Evolutionary conservation across 441 rosid genomes (phyloP).

Genomic region (Pelargonium citronellum): DNA sequence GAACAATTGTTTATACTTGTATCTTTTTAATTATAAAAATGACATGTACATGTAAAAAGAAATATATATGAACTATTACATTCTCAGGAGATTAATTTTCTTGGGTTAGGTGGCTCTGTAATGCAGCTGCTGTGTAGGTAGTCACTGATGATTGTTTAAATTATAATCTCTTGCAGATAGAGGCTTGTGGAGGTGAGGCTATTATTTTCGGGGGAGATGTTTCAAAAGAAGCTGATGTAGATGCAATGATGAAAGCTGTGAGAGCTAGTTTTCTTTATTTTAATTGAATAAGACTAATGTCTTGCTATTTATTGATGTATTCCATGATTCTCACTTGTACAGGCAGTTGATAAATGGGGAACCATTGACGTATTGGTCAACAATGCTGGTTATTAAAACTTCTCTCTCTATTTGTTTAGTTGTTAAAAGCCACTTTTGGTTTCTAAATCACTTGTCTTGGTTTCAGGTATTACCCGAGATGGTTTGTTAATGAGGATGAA

Average conservation of each 20-base stretch:
- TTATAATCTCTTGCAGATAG: conserved; percentile 50
- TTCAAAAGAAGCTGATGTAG: conserved; percentile 79
- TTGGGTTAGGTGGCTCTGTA: background rate
- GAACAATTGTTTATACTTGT: conserved; percentile 1
- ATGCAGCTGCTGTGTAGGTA: conserved; percentile 6
- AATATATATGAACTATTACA: background rate
- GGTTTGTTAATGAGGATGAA: conserved; percentile 89
- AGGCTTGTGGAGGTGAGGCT: conserved; percentile 81
- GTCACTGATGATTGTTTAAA: background rate
- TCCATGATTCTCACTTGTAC: conserved; percentile 27
- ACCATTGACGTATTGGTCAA: conserved; percentile 80
- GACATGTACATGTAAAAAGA: background rate
- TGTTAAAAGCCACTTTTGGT: conserved; percentile 14
- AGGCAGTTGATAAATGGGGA: conserved; percentile 95
- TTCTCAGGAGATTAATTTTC: background rate
- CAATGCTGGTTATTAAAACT: conserved; percentile 61
- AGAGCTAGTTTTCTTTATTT: conserved; percentile 27
- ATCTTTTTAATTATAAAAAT: background rate
- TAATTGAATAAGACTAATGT: conserved; percentile 9
- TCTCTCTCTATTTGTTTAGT: background rate
- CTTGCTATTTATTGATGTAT: background rate
- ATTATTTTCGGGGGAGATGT: conserved; percentile 93
- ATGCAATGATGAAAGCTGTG: conserved; percentile 88
- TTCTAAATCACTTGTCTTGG: conserved; percentile 21
- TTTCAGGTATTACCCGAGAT: conserved; percentile 81